A percentile compares a stretch with the other conserved stretches of the same genome.
Evolutionary conservation across 2,329 filamentous ascomycete genomes (phyloP).

Genomic region (Hymenoscyphus albidus): DNA sequence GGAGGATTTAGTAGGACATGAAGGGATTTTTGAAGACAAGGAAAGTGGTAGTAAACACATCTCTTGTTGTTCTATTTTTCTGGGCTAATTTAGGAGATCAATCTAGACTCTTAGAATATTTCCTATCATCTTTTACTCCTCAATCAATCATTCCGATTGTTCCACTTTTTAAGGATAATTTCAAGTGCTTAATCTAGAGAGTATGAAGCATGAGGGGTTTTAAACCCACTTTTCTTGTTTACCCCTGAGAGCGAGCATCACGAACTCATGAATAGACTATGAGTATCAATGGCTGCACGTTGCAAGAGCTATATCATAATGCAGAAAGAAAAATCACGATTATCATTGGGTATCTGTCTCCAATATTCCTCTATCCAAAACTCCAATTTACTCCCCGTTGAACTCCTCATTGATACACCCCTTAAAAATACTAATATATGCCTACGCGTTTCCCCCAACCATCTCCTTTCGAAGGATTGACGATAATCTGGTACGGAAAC

Average conservation of each 20-base stretch:
- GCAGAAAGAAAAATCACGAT: constrained; percentile 17
- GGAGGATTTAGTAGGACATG: constrained; percentile 32
- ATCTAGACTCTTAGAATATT: too few species aligned
- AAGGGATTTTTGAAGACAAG: constrained; percentile 8
- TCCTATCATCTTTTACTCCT: too few species aligned
- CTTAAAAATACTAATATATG: constrained; percentile 39
- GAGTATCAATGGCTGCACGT: constrained; percentile 6
- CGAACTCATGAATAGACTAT: constrained; percentile 5
- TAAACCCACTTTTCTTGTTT: too few species aligned
- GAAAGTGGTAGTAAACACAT: too few species aligned
- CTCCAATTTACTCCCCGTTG: constrained; percentile 12
- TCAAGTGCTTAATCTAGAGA: too few species aligned
- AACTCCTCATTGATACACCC: constrained; percentile 21
- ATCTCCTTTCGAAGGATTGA: constrained; percentile 72
- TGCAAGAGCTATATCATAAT: neutral
- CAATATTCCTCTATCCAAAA: constrained; percentile 25
- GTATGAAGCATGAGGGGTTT: too few species aligned
- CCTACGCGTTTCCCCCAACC: constrained; percentile 78
- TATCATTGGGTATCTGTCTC: constrained; percentile 30
- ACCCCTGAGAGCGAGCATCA: neutral
- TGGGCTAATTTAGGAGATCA: constrained; percentile 9
- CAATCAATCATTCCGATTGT: too few species aligned
- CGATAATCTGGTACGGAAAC: constrained; percentile 88
- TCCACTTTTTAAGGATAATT: too few species aligned
- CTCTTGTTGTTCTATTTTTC: too few species aligned